These are phyloP conservation scores for Metschnikowia anglica DNA, from an alignment of 805 yeast genomes.

Conservation along the genomic window DNA sequence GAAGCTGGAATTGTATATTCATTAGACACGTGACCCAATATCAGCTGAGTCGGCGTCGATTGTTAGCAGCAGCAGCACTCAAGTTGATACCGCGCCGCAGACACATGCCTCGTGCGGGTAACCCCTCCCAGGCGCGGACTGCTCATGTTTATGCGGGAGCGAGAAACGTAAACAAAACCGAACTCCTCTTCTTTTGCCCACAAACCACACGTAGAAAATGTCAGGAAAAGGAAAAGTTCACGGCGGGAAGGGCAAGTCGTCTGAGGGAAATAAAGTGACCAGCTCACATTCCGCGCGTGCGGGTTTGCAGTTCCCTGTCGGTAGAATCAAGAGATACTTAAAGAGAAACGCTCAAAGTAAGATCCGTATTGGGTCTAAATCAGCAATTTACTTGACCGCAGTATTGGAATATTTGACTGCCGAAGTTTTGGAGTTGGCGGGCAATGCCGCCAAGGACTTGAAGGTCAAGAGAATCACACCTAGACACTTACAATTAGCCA, in stretches of 20 bases:
- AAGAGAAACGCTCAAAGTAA: constrained; percentile 78
- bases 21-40: background rate
- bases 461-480: constrained; percentile 36
- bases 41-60: background rate
- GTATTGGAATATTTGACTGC: constrained; percentile 34
- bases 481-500: constrained; percentile 34
- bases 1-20: too few species aligned
- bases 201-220: constrained; percentile 43
- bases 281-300: constrained; percentile 94
- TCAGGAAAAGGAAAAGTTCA: constrained; percentile 85
- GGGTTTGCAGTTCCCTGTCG: constrained; percentile 95
- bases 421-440: constrained; percentile 34
- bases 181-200: constrained; percentile 16
- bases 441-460: constrained; percentile 34
- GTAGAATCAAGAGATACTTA: constrained; percentile 96
- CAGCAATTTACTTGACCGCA: constrained; percentile 59
- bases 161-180: constrained; percentile 20
- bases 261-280: constrained; percentile 63
- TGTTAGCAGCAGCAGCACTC: background rate
- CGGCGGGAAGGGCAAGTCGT: constrained; percentile 96
- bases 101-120: constrained; percentile 8
- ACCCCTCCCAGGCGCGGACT: constrained; percentile 12
- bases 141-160: constrained; percentile 12
- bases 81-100: constrained; percentile 6
- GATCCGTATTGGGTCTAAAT: constrained; percentile 74